These are phyloP conservation scores for Arachnomyces sp. DNA, from an alignment of 2,329 filamentous ascomycete genomes.

Conservation along the genomic window DNA sequence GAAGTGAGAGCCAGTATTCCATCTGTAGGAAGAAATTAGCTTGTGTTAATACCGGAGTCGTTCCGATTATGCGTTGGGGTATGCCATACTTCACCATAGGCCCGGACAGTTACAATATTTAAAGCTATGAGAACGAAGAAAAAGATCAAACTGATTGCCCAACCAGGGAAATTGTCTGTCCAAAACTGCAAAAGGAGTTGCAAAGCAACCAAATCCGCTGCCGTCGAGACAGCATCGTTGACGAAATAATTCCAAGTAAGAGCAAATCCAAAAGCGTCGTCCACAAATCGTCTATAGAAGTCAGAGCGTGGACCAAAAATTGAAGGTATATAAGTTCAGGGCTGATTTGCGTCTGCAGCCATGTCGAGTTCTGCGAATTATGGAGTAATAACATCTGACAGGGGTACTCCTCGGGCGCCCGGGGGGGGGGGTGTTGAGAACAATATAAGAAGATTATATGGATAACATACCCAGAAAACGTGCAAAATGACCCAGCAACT, in stretches of 20 bases:
- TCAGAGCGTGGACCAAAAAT: not conserved
- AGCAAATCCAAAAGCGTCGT: conserved; percentile 37
- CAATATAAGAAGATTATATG: no score
- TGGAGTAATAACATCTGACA: no score
- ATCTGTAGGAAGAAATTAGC: conserved; percentile 16
- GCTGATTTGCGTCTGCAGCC: no score
- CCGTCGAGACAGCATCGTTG: conserved; percentile 54
- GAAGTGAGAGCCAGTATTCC: conserved; percentile 34
- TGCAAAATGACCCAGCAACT: conserved; percentile 48
- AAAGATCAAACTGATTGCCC: conserved; percentile 55
- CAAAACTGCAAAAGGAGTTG: conserved; percentile 55
- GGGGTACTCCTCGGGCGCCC: no score
- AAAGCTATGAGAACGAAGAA: conserved; percentile 47
- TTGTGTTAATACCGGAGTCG: no score
- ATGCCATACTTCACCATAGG: conserved; percentile 44
- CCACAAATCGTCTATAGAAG: conserved; percentile 31
- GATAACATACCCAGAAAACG: conserved; percentile 42
- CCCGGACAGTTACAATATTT: conserved; percentile 44
- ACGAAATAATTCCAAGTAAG: conserved; percentile 50
- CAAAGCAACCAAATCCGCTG: conserved; percentile 52
- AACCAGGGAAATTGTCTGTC: conserved; percentile 55
- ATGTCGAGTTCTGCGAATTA: no score
- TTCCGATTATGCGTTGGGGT: no score
- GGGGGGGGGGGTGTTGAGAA: no score
- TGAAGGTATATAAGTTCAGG: conserved; percentile 3